These are phyloP conservation scores for Russula compacta DNA, from an alignment of 768 basidiomycete species.

Conservation along the genomic window DNA sequence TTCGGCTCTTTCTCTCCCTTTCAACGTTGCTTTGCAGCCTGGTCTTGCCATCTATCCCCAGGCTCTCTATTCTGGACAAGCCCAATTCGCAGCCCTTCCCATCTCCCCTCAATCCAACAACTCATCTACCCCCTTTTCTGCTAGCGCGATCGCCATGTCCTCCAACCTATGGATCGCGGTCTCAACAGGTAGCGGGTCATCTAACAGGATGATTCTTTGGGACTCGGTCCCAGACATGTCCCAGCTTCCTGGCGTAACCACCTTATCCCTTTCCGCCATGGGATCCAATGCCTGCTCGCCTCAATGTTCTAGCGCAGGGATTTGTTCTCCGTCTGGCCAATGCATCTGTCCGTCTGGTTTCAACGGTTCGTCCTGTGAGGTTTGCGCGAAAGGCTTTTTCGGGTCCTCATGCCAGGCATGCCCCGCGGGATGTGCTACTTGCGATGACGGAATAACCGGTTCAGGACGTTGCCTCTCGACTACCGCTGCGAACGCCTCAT, in stretches of 20 bases:
- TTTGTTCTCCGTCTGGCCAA: conserved; percentile 60
- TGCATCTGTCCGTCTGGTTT: conserved; percentile 72
- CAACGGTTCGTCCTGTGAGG: conserved; percentile 70
- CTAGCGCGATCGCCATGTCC: conserved; percentile 59
- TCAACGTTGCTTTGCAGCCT: conserved; percentile 55
- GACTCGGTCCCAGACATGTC: conserved; percentile 66
- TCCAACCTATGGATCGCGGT: conserved; percentile 62
- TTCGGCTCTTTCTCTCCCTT: conserved; percentile 48
- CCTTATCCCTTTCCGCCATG: conserved; percentile 57
- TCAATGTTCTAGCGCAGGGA: conserved; percentile 60
- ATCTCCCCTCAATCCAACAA: conserved; percentile 36
- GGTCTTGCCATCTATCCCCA: conserved; percentile 60
- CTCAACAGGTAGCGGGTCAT: conserved; percentile 34
- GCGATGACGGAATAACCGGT: conserved; percentile 75
- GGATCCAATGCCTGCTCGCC: conserved; percentile 70
- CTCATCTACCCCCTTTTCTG: conserved; percentile 33
- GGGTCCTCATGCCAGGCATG: conserved; percentile 65
- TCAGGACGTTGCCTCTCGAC: conserved; percentile 60
- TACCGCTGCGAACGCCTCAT: conserved; percentile 41
- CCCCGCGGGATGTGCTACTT: conserved; percentile 55
- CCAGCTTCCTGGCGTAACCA: conserved; percentile 48
- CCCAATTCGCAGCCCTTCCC: conserved; percentile 51
- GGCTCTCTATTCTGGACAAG: conserved; percentile 55
- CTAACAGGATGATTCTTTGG: conserved; percentile 63
- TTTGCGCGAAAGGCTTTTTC: conserved; percentile 66